phyloP scores from a whole-genome alignment of 2,329 filamentous ascomycete genomes.

The Zarea fungicola region DNA sequence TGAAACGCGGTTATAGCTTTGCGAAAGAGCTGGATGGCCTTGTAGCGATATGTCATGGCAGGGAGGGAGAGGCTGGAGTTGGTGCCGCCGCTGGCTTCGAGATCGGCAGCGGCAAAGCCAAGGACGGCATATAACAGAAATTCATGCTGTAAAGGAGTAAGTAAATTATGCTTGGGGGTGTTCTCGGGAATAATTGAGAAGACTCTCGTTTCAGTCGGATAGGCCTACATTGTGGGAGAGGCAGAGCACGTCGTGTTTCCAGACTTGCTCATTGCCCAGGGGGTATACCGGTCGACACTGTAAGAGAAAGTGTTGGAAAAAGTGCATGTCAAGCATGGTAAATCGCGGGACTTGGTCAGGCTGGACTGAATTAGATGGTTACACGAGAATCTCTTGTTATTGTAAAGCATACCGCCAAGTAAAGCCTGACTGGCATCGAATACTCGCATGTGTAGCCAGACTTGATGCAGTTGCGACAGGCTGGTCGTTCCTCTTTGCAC shows the following conservation, averaged over 20 bases:
- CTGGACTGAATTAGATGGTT: background rate
- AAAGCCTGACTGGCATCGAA: background rate
- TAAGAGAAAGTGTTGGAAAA: slow-evolving; percentile 2
- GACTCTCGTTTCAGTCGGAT: background rate
- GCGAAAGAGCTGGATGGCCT: slow-evolving; percentile 5
- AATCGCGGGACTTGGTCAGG: background rate
- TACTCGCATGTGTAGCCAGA: slow-evolving; percentile 8
- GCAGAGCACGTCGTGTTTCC: slow-evolving; percentile 6
- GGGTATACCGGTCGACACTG: slow-evolving; percentile 4
- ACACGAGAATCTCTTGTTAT: background rate
- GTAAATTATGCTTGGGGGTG: no score
- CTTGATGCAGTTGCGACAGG: slow-evolving; percentile 1
- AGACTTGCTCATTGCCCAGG: slow-evolving; percentile 6
- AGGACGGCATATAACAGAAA: background rate
- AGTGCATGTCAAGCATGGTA: slow-evolving; percentile 5
- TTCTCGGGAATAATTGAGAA: no score
- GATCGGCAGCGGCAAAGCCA: slow-evolving; percentile 1
- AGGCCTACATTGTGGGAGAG: background rate
- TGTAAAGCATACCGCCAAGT: background rate
- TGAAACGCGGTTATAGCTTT: slow-evolving; percentile 1
- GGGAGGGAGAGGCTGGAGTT: slow-evolving; percentile 5
- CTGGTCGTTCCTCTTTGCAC: slow-evolving; percentile 1
- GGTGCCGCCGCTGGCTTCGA: slow-evolving; percentile 2
- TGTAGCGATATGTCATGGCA: slow-evolving; percentile 7
- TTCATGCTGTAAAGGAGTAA: background rate